These are phyloP conservation scores for California macrophylla DNA, from an alignment of 441 rosid genomes.

Conservation along the genomic window DNA sequence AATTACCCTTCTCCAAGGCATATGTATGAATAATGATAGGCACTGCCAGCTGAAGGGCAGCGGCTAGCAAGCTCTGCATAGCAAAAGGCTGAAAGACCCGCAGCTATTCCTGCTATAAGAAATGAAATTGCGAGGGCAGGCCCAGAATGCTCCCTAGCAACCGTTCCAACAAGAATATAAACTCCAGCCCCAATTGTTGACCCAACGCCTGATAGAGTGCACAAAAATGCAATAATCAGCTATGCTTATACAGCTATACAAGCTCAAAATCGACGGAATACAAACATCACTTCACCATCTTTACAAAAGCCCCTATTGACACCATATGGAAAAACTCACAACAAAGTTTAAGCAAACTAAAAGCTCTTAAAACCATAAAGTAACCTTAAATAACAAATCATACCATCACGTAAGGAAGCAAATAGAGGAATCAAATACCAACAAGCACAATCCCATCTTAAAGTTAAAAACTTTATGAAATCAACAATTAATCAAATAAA, in stretches of 20 bases:
- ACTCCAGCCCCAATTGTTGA: slow-evolving; percentile 98
- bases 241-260: not conserved
- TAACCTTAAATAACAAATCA: not conserved
- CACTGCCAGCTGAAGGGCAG: slow-evolving; percentile 98
- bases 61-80: slow-evolving; percentile 95
- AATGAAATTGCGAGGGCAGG: slow-evolving; percentile 83
- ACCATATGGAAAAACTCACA: not conserved
- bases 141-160: slow-evolving; percentile 95
- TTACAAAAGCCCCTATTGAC: not conserved
- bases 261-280: not conserved
- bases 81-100: slow-evolving; percentile 90
- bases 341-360: not conserved
- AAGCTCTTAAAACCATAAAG: not conserved
- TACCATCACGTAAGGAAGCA: not conserved
- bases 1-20: slow-evolving; percentile 91
- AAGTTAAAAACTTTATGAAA: not conserved
- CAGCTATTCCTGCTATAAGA: slow-evolving; percentile 85
- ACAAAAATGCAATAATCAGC: not conserved
- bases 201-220: slow-evolving; percentile 57
- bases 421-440: not conserved
- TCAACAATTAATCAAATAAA: not conserved
- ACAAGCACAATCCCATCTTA: not conserved
- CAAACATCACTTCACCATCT: not conserved
- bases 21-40: slow-evolving; percentile 90
- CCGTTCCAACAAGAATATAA: slow-evolving; percentile 93